Conservation (phyloP, 2,329 filamentous ascomycete species). For the Lasiodiplodia citricola region DNA sequence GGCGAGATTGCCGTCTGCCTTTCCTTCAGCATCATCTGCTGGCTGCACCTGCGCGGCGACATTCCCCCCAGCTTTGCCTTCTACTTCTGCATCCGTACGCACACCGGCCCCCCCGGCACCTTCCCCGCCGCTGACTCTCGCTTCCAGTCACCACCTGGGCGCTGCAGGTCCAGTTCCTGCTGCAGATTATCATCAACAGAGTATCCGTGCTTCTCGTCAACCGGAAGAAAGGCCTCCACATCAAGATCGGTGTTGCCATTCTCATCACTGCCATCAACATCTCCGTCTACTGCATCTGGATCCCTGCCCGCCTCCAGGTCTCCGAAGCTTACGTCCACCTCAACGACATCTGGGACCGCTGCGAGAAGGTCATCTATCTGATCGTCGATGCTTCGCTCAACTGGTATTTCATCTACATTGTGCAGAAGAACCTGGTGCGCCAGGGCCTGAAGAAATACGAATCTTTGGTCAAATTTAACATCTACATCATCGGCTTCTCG, state of each 20-base stretch:
- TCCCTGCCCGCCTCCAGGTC: constrained; percentile 37
- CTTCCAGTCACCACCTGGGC: constrained; percentile 10
- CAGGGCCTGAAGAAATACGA: constrained; percentile 38
- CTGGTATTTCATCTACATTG: constrained; percentile 36
- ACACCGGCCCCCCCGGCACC: fast-evolving
- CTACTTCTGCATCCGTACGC: constrained; percentile 27
- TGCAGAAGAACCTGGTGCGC: constrained; percentile 35
- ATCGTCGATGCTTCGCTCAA: constrained; percentile 36
- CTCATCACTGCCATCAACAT: constrained; percentile 37
- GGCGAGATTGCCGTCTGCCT: constrained; percentile 7
- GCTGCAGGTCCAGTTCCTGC: constrained; percentile 27
- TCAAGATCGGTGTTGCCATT: constrained; percentile 12
- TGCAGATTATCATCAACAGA: constrained; percentile 39
- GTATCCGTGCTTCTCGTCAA: constrained; percentile 29
- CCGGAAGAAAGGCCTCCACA: background rate
- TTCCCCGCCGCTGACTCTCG: background rate
- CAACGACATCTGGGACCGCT: constrained; percentile 29
- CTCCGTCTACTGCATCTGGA: constrained; percentile 38
- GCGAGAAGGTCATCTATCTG: constrained; percentile 36
- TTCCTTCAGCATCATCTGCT: constrained; percentile 14
- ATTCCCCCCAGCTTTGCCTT: constrained; percentile 6
- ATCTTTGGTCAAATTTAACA: constrained; percentile 36
- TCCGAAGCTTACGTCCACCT: constrained; percentile 31
- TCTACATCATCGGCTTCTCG: constrained; percentile 35
- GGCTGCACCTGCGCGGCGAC: background rate